Base-by-base conservation (phyloP, 345 rosid genomes). In the Raphanus raphanistrum region DNA sequence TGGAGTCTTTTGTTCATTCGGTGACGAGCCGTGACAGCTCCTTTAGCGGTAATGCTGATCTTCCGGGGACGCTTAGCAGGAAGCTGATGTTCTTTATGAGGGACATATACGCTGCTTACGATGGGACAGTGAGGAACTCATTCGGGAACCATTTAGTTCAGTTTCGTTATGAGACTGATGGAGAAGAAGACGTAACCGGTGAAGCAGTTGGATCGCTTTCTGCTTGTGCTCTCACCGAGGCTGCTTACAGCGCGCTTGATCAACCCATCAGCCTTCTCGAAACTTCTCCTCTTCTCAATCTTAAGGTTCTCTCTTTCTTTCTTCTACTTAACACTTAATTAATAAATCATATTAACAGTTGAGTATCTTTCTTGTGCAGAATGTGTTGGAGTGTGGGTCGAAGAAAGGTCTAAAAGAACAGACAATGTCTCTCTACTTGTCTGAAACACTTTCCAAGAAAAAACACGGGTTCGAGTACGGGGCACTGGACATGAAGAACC, bases 191-290 rank as follows among this genome's bases (percentile, higher is more conserved):
- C 27, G 72, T 82, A n/a, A 94, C 87, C 6, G 97, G 93, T 59
- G 85, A 87, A 63, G 89, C 97, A 60, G 90, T 91, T 5, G 98
- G 99, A n/a, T 83, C 98, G 29, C 72, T 87, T 26, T 85, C 97
- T 33, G 97, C 97, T 78, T 92, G 94, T 80, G 91, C 99, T 13
- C 62, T 95, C 50, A 84, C 97, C 2, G 99, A 95, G 84, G 97
- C 98, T 36, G 98, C 99, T 28, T 95, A 95, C 75, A 89, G 99
- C 79, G 95, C 99, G 26, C 80, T 95, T 55, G 99, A 95, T 77
- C 98, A 95, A 45, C 99, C 99, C 1, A 74, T 95, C 25, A 92
- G 98, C 84, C 84, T 90, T 66, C 94, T 92, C 55, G 92, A 78
- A 72, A 78, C 77, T 5, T 78, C 81, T 0, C 77, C 81, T 4